Base-by-base conservation (phyloP, 2,329 filamentous ascomycete genomes). In the Ramularia endophylla region DNA sequence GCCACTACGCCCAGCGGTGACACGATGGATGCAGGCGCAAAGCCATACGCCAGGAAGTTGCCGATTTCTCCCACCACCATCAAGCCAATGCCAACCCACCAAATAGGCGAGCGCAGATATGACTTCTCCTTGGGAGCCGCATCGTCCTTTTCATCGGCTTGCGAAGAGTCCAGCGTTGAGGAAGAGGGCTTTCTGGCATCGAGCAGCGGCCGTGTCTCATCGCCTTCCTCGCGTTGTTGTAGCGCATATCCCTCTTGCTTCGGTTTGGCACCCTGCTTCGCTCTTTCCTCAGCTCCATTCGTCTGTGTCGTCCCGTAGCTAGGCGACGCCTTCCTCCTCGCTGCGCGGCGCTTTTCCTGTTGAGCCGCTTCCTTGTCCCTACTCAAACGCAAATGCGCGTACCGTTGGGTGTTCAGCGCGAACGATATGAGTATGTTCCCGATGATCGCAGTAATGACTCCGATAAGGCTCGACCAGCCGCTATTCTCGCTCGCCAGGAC, bases 1-100 rank as follows among this genome's bases (percentile, higher is more conserved):
- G 92, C 92, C 9, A 98, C 92, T n/a, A 98, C 92, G 8, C 92
- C 92, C 5, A 98, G 73, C 0, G 92, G 92, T 25, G 89, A 95
- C 30, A 98, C 92, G 56, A 98, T 95, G 11, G 92, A 97, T 6
- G 92, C 92, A 3, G 92, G 92, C 20, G 92, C 92, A 62, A 98
- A 98, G 17, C 92, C 92, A 59, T 98, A 98, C 0, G 92, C 92
- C 49, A 98, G 70, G 60, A 98, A 98, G 63, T 98, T 98, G 38
- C 92, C 92, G 60, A 85, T 83, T 68, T 98, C 92, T 43, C 92
- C 92, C 17, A 95, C 69, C 1, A 83, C 87, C 78, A 98, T 98
- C 45, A 98, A 73, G 12, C 94, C 76, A 52, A 97, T 90, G 15
- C 92, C 92, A 22, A 82, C 68, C 92, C 92, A 98, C 92, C 92